Evolutionary conservation across 805 yeast species (phyloP), one percentile per base, ranked within the genome.

Genomic region (Myxozyma vanderwaltii): DNA sequence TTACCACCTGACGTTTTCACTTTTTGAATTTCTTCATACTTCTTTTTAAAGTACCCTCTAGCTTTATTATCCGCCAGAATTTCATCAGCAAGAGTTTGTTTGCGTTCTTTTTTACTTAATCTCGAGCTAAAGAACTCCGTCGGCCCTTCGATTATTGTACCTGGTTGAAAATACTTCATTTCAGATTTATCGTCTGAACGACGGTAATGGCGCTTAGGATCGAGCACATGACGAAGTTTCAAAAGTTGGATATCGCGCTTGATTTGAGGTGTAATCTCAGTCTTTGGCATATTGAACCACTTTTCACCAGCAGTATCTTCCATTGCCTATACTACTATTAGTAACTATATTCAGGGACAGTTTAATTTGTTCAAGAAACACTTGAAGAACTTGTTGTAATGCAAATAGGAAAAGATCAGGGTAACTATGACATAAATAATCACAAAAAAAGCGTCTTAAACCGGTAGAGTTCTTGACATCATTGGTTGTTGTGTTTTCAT

Each of bases 201-300:
- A 74, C 89, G 90, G 75, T 94, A 94, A 74, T 90, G 96, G 68
- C 97, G 82, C 75, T 94, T 94, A 6, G 97, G 98, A 71, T 94
- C 98, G 63, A 94, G 79, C 8, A 91, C 96, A 56, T 88, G 86
- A 74, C 99, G 84, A 76, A 92, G 89, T 69, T 89, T 86, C 60
- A 94, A 78, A 15, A 94, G 75, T 69, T 84, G 77, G 67, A 94
- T 71, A 71, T 94, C 98, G 59, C 96, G 79, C 69, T 87, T 87
- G 21, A 88, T 71, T 29, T 81, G 79, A 1, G 86, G 83, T 8
- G 95, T 88, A 61, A 88, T 74, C 66, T 88, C 94, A 4, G 86
- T 84, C 65, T 83, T 85, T 31, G 90, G 89, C 81, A 91, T 78
- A 52, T 83, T 79, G 68, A 89, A 91, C 97, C 97, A 91, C 62